Evolutionary conservation across 148 eudicot species (phyloP).

Genomic region (Talinum fruticosum): DNA sequence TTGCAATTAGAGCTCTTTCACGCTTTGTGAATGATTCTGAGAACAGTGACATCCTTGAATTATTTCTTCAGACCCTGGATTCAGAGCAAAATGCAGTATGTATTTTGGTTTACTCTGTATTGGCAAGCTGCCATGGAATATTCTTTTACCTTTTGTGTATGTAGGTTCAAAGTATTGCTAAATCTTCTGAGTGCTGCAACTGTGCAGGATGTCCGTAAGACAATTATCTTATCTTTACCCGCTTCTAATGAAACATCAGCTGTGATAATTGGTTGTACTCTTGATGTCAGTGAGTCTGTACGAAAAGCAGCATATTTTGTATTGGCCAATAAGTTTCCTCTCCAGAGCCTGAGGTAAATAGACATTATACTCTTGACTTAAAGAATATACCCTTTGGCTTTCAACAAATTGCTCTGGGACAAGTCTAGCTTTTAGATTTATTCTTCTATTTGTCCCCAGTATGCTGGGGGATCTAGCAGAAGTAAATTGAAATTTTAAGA

Average conservation of each 20-base stretch:
- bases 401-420: background rate
- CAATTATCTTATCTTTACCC: slow-evolving; percentile 70
- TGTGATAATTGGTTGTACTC: slow-evolving; percentile 68
- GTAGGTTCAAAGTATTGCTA: background rate
- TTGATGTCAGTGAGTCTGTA: slow-evolving; percentile 88
- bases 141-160: background rate
- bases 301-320: slow-evolving; percentile 89
- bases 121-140: background rate
- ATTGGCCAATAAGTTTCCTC: slow-evolving; percentile 85
- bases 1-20: slow-evolving; percentile 81
- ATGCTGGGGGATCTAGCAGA: background rate
- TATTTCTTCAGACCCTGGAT: slow-evolving; percentile 57
- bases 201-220: slow-evolving; percentile 88
- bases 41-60: slow-evolving; percentile 76
- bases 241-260: slow-evolving; percentile 71
- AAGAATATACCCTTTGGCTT: background rate
- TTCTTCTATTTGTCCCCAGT: background rate
- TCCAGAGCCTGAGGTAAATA: slow-evolving; percentile 86
- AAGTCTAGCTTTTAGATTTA: background rate
- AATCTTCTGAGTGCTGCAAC: slow-evolving; percentile 13
- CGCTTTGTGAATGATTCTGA: slow-evolving; percentile 91
- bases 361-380: background rate
- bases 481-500: background rate
- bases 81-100: slow-evolving; percentile 86
- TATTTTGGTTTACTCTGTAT: slow-evolving; percentile 15